A percentile compares a stretch with the other conserved stretches of the same genome.
These are phyloP conservation scores for Globisporangium middletonii DNA, from an alignment of 352 stramenopile genomes.

Conservation along the genomic window DNA sequence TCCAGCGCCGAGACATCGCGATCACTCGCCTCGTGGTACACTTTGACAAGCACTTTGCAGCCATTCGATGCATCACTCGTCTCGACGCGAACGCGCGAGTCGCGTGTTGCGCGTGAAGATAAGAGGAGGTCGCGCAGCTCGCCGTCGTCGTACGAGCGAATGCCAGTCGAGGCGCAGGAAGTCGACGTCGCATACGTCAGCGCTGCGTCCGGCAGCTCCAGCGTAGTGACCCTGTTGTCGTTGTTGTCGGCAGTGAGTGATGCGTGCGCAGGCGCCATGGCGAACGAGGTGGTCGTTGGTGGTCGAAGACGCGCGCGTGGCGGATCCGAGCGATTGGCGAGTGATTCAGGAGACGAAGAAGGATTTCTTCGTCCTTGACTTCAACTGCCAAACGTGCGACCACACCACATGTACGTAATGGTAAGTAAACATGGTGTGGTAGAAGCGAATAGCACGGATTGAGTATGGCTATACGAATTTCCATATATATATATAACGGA, in stretches of 20 bases:
- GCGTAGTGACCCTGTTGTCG: conserved; percentile 21
- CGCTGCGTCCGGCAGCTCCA: conserved; percentile 8
- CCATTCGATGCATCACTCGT: conserved; percentile 4
- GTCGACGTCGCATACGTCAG: conserved; percentile 21
- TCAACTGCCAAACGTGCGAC: too few relatives aligned
- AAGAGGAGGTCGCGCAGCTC: conserved; percentile 13
- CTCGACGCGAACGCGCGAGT: conserved; percentile 8
- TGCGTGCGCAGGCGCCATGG: conserved; percentile 30
- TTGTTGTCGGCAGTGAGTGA: conserved; percentile 18
- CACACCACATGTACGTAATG: too few relatives aligned
- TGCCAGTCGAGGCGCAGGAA: conserved; percentile 11
- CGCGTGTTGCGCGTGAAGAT: conserved; percentile 4
- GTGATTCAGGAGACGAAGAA: too few relatives aligned
- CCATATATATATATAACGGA: too few relatives aligned
- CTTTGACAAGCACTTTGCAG: conserved; percentile 11
- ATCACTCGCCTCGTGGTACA: not conserved
- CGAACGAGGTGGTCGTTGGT: too few relatives aligned
- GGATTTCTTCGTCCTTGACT: too few relatives aligned
- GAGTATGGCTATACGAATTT: too few relatives aligned
- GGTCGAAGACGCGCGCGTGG: too few relatives aligned
- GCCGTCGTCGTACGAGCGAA: not conserved
- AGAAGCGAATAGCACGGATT: too few relatives aligned
- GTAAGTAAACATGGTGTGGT: too few relatives aligned
- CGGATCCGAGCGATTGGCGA: too few relatives aligned
- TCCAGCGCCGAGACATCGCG: conserved; percentile 9